A percentile compares a stretch with the other conserved stretches of the same genome.
phyloP scores from a whole-genome alignment of 441 rosid species.

The Erodium texanum region DNA sequence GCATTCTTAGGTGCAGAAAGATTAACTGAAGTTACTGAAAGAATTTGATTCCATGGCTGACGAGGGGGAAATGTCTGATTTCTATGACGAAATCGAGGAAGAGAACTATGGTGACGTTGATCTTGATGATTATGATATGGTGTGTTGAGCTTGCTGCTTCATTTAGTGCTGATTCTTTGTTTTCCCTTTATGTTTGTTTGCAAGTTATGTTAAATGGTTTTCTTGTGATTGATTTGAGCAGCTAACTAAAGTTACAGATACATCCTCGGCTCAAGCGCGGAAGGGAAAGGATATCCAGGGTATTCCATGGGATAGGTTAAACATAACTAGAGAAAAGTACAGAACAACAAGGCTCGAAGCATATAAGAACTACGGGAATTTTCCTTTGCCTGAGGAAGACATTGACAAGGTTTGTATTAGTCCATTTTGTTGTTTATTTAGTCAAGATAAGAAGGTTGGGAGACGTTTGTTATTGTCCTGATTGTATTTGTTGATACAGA shows the following conservation, averaged over 20 bases:
- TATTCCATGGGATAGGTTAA: slow-evolving; percentile 57
- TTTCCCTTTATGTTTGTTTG: background rate
- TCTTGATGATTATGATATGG: slow-evolving; percentile 42
- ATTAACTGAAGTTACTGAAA: background rate
- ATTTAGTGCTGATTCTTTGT: background rate
- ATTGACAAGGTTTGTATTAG: slow-evolving; percentile 30
- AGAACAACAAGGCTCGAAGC: slow-evolving; percentile 53
- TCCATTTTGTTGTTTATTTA: background rate
- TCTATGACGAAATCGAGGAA: slow-evolving; percentile 33
- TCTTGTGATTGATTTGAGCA: slow-evolving; percentile 14
- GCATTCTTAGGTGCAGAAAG: slow-evolving; percentile 3
- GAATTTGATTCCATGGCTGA: slow-evolving; percentile 35
- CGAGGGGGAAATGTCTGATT: slow-evolving; percentile 32
- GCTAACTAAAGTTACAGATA: slow-evolving; percentile 48
- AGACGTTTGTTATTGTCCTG: background rate
- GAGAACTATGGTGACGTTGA: slow-evolving; percentile 26
- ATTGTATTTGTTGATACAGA: slow-evolving; percentile 14
- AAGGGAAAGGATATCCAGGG: slow-evolving; percentile 63
- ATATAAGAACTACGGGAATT: slow-evolving; percentile 47
- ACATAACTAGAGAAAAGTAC: slow-evolving; percentile 44
- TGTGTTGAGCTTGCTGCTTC: slow-evolving; percentile 12
- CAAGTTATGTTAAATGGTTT: background rate
- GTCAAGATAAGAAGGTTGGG: background rate
- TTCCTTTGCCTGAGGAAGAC: slow-evolving; percentile 36
- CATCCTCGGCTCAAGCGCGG: slow-evolving; percentile 50